Conservation (phyloP, 352 stramenopile genomes). For the Pseudoperonospora humuli region DNA sequence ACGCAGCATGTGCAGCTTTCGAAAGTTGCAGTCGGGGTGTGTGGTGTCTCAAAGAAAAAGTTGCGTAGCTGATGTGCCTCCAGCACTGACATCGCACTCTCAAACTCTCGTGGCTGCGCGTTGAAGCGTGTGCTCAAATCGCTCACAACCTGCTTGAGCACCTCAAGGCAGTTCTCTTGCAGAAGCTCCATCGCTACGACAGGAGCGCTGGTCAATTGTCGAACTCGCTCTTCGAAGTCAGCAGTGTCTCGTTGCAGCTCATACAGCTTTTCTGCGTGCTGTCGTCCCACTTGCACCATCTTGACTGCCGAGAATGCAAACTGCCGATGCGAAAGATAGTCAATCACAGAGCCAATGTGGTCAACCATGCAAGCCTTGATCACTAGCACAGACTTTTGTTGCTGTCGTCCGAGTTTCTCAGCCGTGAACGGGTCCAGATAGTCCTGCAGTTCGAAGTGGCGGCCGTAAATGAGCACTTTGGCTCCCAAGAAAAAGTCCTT, state of each 20-base stretch:
- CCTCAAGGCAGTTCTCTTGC: slow-evolving; percentile 60
- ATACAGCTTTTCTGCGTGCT: slow-evolving; percentile 50
- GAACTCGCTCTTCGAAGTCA: slow-evolving; percentile 28
- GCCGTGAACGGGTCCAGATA: slow-evolving; percentile 78
- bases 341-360: slow-evolving; percentile 43
- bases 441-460: slow-evolving; percentile 78
- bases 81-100: slow-evolving; percentile 40
- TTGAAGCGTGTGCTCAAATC: slow-evolving; percentile 40
- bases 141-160: slow-evolving; percentile 41
- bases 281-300: slow-evolving; percentile 44
- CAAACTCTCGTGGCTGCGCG: slow-evolving; percentile 35
- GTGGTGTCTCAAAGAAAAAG: slow-evolving; percentile 55
- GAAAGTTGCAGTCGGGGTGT: slow-evolving; percentile 62
- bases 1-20: slow-evolving; percentile 90
- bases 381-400: slow-evolving; percentile 66
- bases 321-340: slow-evolving; percentile 53
- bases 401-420: slow-evolving; percentile 50
- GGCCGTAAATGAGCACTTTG: slow-evolving; percentile 75
- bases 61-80: slow-evolving; percentile 48
- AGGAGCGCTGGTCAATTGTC: slow-evolving; percentile 31
- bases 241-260: slow-evolving; percentile 29
- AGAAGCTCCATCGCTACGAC: slow-evolving; percentile 73
- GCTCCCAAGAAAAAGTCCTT: slow-evolving; percentile 81
- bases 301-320: slow-evolving; percentile 75
- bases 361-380: slow-evolving; percentile 47